Evolutionary conservation across 2,329 filamentous ascomycete genomes (phyloP), one percentile per base, ranked within the genome.

Genomic region (Talaromyces sp.): DNA sequence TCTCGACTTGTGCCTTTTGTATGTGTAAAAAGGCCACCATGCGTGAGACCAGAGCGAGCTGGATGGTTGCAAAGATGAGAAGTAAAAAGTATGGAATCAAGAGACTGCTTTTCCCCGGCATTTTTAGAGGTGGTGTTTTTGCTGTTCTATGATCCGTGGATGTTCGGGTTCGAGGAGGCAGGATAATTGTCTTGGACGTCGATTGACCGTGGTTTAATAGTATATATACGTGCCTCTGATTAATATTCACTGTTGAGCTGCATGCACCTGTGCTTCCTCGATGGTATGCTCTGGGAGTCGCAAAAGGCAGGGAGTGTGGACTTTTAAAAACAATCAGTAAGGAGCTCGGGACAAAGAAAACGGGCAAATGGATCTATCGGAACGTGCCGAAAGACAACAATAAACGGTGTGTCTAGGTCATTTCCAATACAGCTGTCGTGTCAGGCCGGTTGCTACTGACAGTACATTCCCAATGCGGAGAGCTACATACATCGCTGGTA

Each of bases 11-110:
- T 2, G 44, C 52, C 33, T 57, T 57, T 57, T 61, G 54, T 19
- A 56, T 61, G 13, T 61, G 54, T 47, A 61, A 36, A 42, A 61
- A 61, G 3, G 59, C 44, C 13, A 61, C 59, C 59, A 61, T 61
- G 8, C 54, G 59, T 22, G 59, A 61, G 30, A 61, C 59, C 13
- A 61, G 54, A n/a, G 59, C 53, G 33, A 61, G 59, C 49, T 61
- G 54, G 15, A 57, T 36, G 33, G 59, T 61, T 13, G 59, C 42
- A 15, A 42, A 51, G 44, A 61, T 30, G 27, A 61, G 54, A 19
- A 61, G 54, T 27, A 57, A 17, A n/a, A 47, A 36, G 36, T 52
- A 61, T 30, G 59, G 59, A 17, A 61, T 52, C 32, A 57, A 57
- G 17, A 61, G 59, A 15, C 15, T 42, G 22, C 13, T 52, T 28